These are phyloP conservation scores for Globisporangium spinosum DNA, from an alignment of 352 stramenopile species.

Conservation along the genomic window DNA sequence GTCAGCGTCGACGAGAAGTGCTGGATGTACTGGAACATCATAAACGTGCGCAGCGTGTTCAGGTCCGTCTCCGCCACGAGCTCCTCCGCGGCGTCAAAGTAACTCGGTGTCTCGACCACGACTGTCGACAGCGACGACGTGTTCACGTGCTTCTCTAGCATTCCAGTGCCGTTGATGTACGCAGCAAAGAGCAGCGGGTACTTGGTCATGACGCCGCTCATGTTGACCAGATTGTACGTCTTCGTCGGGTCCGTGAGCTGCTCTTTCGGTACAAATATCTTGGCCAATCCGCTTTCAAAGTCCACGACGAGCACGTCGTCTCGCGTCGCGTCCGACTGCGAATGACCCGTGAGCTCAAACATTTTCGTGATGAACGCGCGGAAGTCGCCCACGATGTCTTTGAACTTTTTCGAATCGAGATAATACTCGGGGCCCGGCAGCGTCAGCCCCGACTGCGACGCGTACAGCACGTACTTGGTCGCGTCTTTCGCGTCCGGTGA, in stretches of 20 bases:
- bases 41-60: constrained; percentile 40
- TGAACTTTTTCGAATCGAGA: constrained; percentile 81
- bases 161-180: constrained; percentile 48
- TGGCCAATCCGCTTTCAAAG: constrained; percentile 84
- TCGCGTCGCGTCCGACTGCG: constrained; percentile 20
- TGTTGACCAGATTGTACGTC: constrained; percentile 89
- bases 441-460: constrained; percentile 81
- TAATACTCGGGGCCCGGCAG: constrained; percentile 92
- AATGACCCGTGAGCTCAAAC: constrained; percentile 60
- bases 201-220: constrained; percentile 39
- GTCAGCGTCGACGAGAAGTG: constrained; percentile 36
- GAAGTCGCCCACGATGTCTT: constrained; percentile 66
- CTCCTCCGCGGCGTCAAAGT: constrained; percentile 49
- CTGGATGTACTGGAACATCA: constrained; percentile 57
- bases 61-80: constrained; percentile 42
- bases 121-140: constrained; percentile 29
- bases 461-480: constrained; percentile 76
- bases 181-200: constrained; percentile 58
- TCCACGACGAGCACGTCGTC: constrained; percentile 63
- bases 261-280: constrained; percentile 86
- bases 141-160: constrained; percentile 30
- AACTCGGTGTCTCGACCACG: constrained; percentile 57
- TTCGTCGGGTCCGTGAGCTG: constrained; percentile 81
- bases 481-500: constrained; percentile 82
- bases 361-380: constrained; percentile 73